phyloP scores from a whole-genome alignment of 2,329 filamentous ascomycete genomes.

The Emergomyces pasteurianus region DNA sequence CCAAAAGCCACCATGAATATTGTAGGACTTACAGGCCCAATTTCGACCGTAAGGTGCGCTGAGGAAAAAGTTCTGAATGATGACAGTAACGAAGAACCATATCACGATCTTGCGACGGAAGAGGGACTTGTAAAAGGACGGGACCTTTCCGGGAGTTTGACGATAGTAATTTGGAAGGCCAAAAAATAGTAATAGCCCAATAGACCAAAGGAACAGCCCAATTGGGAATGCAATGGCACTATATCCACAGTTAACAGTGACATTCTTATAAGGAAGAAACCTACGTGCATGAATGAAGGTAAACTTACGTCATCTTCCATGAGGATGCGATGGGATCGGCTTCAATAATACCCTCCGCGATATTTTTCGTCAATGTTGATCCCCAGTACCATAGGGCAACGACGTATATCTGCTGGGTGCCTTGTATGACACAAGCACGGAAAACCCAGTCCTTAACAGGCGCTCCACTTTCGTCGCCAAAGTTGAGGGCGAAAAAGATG shows the following conservation, averaged over 20 bases:
- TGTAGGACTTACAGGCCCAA: conserved; percentile 42
- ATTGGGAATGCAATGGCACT: conserved; percentile 47
- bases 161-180: conserved; percentile 58
- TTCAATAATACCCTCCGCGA: conserved; percentile 26
- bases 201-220: conserved; percentile 43
- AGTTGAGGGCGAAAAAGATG: conserved; percentile 56
- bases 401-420: conserved; percentile 55
- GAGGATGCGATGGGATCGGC: not conserved
- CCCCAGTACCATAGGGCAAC: conserved; percentile 58
- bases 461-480: conserved; percentile 51
- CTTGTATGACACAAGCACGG: conserved; percentile 54
- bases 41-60: conserved; percentile 55
- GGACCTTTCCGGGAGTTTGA: conserved; percentile 50
- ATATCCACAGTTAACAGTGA: conserved; percentile 10
- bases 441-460: conserved; percentile 56
- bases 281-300: conserved; percentile 3
- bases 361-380: conserved; percentile 38
- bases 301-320: conserved; percentile 33
- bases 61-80: conserved; percentile 57
- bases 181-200: conserved; percentile 44
- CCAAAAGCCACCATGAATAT: not conserved
- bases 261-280: not conserved
- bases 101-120: conserved; percentile 52
- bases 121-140: conserved; percentile 52
- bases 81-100: conserved; percentile 54